Conservation (phyloP, 2,329 filamentous ascomycete species). For the Fusarium tanahbumbuense region DNA sequence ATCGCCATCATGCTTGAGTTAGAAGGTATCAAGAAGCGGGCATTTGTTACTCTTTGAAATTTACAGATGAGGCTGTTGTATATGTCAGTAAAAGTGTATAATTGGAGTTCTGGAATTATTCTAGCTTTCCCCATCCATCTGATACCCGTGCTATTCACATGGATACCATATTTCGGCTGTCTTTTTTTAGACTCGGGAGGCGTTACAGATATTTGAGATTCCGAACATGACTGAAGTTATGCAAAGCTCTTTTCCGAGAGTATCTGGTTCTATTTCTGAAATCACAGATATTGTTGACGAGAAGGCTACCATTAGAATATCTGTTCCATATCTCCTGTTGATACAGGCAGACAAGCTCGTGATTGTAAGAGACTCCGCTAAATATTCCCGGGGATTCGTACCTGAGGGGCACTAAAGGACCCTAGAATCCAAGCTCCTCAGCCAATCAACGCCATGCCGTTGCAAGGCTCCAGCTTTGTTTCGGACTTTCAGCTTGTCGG, state of each 20-base stretch:
- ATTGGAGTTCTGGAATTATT: conserved; percentile 15
- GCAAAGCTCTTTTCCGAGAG: neutral
- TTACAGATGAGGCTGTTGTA: neutral
- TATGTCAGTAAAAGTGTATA: neutral
- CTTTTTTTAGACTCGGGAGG: conserved; percentile 9
- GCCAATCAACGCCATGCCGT: conserved; percentile 27
- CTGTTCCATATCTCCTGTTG: neutral
- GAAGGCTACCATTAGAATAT: neutral
- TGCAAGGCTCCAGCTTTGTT: conserved; percentile 25
- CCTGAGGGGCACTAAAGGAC: conserved; percentile 1
- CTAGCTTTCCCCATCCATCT: conserved; percentile 22
- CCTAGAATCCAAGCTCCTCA: neutral
- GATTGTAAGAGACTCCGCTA: neutral
- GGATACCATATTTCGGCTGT: conserved; percentile 9
- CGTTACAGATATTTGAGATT: neutral
- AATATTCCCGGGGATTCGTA: neutral
- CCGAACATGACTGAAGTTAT: neutral
- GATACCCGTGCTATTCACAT: conserved; percentile 22
- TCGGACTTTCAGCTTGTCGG: neutral
- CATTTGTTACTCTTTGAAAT: neutral
- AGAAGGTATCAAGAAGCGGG: neutral
- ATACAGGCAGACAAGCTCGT: neutral
- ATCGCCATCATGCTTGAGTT: neutral
- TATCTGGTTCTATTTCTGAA: neutral
- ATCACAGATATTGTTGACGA: neutral